phyloP scores from a whole-genome alignment of 169 alveolate genomes.

The Prorocentrum cordatum region DNA sequence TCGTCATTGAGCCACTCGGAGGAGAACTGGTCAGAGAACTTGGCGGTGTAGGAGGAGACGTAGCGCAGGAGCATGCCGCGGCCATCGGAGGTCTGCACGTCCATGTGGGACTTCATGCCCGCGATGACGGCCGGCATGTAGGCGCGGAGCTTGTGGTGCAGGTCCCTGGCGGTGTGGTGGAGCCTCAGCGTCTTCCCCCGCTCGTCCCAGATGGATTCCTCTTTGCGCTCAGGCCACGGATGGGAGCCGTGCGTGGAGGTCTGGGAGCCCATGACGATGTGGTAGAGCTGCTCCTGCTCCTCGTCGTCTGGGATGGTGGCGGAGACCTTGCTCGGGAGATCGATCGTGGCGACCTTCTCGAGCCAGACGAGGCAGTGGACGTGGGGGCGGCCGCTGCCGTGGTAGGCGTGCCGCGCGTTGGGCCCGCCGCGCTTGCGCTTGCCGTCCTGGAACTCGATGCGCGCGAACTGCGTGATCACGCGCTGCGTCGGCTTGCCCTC shows the following conservation, averaged over 20 bases:
- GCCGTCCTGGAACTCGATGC: conserved; percentile 40
- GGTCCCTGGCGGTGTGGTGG: not conserved
- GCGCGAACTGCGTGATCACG: not conserved
- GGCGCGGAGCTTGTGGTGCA: not conserved
- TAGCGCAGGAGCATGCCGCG: not conserved
- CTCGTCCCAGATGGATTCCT: no score
- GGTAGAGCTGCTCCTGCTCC: no score
- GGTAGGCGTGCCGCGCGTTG: not conserved
- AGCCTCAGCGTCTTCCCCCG: not conserved
- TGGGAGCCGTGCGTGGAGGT: no score
- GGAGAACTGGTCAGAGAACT: not conserved
- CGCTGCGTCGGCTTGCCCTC: not conserved
- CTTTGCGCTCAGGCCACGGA: no score
- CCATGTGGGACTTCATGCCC: not conserved
- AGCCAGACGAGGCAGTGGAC: conserved; percentile 5
- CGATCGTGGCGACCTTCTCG: not conserved
- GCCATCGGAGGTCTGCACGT: not conserved
- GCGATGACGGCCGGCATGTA: not conserved
- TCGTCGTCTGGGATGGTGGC: not conserved
- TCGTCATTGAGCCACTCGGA: not conserved
- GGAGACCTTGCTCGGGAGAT: not conserved
- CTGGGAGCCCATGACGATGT: no score
- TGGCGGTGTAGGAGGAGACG: not conserved
- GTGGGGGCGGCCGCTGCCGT: conserved; percentile 19
- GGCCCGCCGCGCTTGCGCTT: not conserved